These are phyloP conservation scores for Pseudocercospora crystallina DNA, from an alignment of 2,329 filamentous ascomycete species.

Conservation along the genomic window DNA sequence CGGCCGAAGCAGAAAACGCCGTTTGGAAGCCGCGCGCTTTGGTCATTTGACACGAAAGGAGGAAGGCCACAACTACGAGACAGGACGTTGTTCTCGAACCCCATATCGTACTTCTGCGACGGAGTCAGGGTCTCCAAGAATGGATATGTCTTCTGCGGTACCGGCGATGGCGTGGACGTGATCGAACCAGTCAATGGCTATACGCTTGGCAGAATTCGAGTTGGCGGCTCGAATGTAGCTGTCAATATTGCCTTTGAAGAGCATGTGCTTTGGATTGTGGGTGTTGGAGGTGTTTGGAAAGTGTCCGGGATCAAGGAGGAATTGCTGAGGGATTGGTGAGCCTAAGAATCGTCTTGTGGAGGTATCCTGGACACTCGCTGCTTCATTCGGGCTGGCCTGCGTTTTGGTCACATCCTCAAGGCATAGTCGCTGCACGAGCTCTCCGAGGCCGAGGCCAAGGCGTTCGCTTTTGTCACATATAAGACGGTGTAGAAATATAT, in stretches of 20 bases:
- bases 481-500: too few relatives aligned
- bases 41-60: conserved; percentile 11
- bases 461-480: too few relatives aligned
- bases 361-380: too few relatives aligned
- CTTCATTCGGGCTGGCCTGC: too few relatives aligned
- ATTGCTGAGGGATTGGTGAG: conserved; percentile 1
- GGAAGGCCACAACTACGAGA: conserved; percentile 5
- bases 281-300: conserved; percentile 15
- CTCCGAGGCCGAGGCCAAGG: too few relatives aligned
- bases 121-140: conserved; percentile 5
- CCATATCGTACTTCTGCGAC: conserved; percentile 10
- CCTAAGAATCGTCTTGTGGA: too few relatives aligned
- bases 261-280: conserved; percentile 14
- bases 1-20: conserved; percentile 2
- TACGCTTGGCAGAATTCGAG: conserved; percentile 5
- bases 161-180: conserved; percentile 10
- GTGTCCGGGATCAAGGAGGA: conserved; percentile 9
- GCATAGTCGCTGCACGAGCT: too few relatives aligned
- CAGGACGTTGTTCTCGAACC: conserved; percentile 2
- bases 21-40: conserved; percentile 39
- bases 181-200: conserved; percentile 8
- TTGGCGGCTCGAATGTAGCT: conserved; percentile 9
- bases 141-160: conserved; percentile 5
- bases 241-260: conserved; percentile 12
- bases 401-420: too few relatives aligned